Conservation (phyloP, 495 filamentous ascomycete genomes). For the Hypoxylon crocopeplum region DNA sequence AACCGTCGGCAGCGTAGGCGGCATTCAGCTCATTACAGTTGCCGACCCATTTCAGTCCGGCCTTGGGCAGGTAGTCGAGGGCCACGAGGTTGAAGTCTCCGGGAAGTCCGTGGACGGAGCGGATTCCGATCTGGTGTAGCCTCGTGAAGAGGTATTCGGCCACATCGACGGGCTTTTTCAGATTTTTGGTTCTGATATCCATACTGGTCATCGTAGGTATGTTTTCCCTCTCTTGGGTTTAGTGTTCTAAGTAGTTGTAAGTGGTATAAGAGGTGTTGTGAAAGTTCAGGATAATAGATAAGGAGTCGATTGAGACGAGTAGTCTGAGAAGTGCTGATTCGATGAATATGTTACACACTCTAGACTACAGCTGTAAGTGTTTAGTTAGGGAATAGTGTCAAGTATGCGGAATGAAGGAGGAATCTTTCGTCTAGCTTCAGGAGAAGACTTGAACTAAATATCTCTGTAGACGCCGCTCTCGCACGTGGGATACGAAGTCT, state of each 20-base stretch:
- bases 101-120: conserved; percentile 73
- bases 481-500: conserved; percentile 25
- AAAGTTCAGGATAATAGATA: neutral
- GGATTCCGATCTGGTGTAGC: conserved; percentile 71
- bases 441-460: conserved; percentile 6
- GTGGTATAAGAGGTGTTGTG: neutral
- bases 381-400: neutral
- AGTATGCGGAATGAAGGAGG: conserved; percentile 8
- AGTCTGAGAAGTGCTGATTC: neutral
- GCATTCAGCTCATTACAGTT: conserved; percentile 85
- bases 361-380: neutral
- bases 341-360: neutral
- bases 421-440: neutral
- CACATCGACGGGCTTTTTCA: conserved; percentile 55
- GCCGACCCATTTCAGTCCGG: conserved; percentile 75
- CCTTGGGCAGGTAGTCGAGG: conserved; percentile 69
- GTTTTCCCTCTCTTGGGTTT: neutral
- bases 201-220: conserved; percentile 29
- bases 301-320: neutral
- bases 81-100: conserved; percentile 78
- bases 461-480: conserved; percentile 13
- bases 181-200: conserved; percentile 45
- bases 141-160: conserved; percentile 73
- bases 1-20: conserved; percentile 84
- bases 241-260: too few relatives aligned